Base-by-base conservation (phyloP, 2,329 filamentous ascomycete species). In the Myriosclerotinia scirpicola region DNA sequence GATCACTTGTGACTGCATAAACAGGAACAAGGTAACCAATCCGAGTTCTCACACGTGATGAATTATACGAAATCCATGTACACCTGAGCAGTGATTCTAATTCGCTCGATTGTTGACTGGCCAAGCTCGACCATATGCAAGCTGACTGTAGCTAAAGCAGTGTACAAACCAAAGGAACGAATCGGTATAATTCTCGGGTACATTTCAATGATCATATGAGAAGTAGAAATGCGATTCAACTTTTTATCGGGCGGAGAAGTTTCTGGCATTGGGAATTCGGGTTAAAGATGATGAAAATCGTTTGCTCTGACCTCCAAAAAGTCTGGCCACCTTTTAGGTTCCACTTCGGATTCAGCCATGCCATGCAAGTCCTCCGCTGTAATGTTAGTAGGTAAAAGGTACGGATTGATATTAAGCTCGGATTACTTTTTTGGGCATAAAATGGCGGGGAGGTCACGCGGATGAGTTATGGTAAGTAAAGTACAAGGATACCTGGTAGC, bases 1-100 rank as follows among this genome's bases (percentile, higher is more conserved):
- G 3, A 12, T 44, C 15, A 14, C 14, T 17, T 12, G n/a, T 40
- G 54, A 26, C 15, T 2, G 54, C 38, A 55, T 30, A 54, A 12
- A 54, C 5, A 58, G 12, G 55, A 7, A 58, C 55, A 58, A 55
- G 54, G 54, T 22, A 55, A 14, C 7, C n/a, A 34, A 55, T 5
- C 42, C 12, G 5, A 52, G 17, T 52, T 15, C 8, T 8, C 17
- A 44, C 22, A 59, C 40, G 55, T 59, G 55, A 46, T 36, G 17
- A 22, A 50, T 50, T 20, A 8, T 22, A 9, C 22, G n/a, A 50
- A 22, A 50, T 50, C n/a, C 46, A 50, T 46, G 17, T n/a, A 20
- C 20, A 20, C 20, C 20, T 55, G 14, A 12, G 36, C 54, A 26
- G 54, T 40, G n/a, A 26, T 42, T 38, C 17, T 42, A 9, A 55